These are phyloP conservation scores for Penicillium angulare DNA, from an alignment of 495 filamentous ascomycete species.

Conservation along the genomic window DNA sequence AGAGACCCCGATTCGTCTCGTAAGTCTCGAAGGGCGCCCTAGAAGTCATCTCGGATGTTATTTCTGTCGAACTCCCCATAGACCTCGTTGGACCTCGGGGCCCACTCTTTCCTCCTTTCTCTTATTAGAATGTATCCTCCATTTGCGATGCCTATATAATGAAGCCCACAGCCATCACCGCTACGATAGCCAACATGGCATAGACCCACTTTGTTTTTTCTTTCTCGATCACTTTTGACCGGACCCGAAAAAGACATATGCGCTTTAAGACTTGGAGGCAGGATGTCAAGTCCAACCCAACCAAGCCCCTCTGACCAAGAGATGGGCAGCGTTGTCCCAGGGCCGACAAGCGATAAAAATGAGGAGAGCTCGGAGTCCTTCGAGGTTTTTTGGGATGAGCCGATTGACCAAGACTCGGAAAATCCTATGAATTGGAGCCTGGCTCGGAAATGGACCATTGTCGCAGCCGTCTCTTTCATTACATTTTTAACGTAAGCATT, in stretches of 20 bases:
- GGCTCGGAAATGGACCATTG: slow-evolving; percentile 60
- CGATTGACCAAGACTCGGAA: slow-evolving; percentile 47
- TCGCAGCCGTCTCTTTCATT: slow-evolving; percentile 66
- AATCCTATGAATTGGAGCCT: slow-evolving; percentile 78
- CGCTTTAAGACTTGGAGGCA: no score
- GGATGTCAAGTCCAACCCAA: no score
- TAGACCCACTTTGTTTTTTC: no score
- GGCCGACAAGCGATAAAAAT: not conserved
- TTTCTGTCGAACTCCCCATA: no score
- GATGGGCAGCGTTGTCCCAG: not conserved
- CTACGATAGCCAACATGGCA: no score
- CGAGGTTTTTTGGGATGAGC: slow-evolving; percentile 1
- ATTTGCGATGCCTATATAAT: no score
- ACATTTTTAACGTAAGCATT: slow-evolving; percentile 63
- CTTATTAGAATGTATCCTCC: no score
- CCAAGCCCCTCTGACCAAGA: not conserved
- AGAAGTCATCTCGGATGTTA: not conserved
- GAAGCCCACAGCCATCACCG: no score
- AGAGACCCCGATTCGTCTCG: not conserved
- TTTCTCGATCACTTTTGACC: no score
- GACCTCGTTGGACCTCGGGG: no score
- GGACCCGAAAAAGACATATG: no score
- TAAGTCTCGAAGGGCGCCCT: not conserved
- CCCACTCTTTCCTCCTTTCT: no score
- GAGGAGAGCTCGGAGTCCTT: not conserved